Percentiles rank a stretch among this genome's conserved stretches.
Evolutionary conservation across 1,284 basidiomycete genomes (phyloP).

Genomic region (Wallemia mellicola): DNA sequence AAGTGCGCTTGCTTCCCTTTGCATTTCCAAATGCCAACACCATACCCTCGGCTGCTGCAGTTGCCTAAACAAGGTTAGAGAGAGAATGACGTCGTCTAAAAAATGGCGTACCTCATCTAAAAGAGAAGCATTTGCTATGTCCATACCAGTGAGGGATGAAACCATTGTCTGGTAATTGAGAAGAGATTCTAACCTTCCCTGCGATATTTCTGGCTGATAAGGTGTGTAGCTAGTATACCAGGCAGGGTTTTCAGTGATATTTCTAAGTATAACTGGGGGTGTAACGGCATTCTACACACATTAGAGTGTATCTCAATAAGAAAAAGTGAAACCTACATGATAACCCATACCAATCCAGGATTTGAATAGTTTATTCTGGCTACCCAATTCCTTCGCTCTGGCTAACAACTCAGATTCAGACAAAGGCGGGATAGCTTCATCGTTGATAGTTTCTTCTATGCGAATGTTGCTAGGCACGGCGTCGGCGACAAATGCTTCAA

Average conservation of each 20-base stretch:
- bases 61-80: too few relatives aligned
- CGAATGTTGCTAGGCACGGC: slow-evolving; percentile 54
- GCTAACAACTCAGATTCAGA: slow-evolving; percentile 61
- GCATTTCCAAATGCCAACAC: slow-evolving; percentile 39
- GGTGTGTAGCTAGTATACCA: slow-evolving; percentile 98
- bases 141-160: slow-evolving; percentile 74
- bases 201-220: slow-evolving; percentile 63
- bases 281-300: slow-evolving; percentile 80
- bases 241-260: slow-evolving; percentile 79
- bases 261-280: slow-evolving; percentile 71
- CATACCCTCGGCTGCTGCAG: slow-evolving; percentile 79
- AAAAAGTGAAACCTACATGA: too few relatives aligned
- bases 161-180: slow-evolving; percentile 95
- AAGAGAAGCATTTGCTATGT: slow-evolving; percentile 77
- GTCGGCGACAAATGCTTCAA: slow-evolving; percentile 55
- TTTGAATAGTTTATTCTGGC: slow-evolving; percentile 50
- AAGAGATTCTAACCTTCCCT: slow-evolving; percentile 82
- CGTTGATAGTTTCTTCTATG: slow-evolving; percentile 29
- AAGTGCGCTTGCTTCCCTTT: slow-evolving; percentile 43
- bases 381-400: slow-evolving; percentile 44
- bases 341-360: slow-evolving; percentile 85
- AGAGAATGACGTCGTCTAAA: too few relatives aligned
- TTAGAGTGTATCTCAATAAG: too few relatives aligned
- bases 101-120: too few relatives aligned
- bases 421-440: slow-evolving; percentile 36